Base-by-base conservation (phyloP, 1,139 yeast genomes). In the Kluyveromyces sp. region DNA sequence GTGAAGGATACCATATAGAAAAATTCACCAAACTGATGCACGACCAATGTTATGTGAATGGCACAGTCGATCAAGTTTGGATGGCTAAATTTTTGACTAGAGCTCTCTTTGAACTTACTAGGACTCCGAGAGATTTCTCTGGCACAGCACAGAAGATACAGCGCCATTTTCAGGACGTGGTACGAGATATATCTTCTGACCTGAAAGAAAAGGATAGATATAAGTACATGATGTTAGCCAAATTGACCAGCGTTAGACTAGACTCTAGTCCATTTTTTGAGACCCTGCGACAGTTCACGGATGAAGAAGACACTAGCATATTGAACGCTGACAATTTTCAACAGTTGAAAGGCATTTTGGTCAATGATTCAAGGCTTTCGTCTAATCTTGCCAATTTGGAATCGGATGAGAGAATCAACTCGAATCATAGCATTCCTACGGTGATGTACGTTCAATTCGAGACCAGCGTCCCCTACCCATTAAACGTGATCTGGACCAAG, bases 391-490 rank as follows among this genome's bases (percentile, higher is more conserved):
- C 18, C 35, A 25, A 33, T 28, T 12, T 32, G 18, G 13, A 18
- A 32, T 26, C 30, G 35, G 33, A 15, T 12, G 12, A n/a, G 13
- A 33, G 16, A 9, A 33, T 8, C 18, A 18, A 8, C 13, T 12
- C 17, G 26, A 33, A 33, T 7, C 18, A 33, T 12, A 7, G 16
- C 4, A n/a, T 17, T 22, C 39, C 42, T 16, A 74, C 78, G 12
- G 67, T 77, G 6, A 75, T 81, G 54, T 77, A 77, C 36, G 61
- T 88, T 12, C 83, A 80, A 51, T 68, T 88, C 35, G 84, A 85
- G 43, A 61, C 86, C 30, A 68, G 73, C 22, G 68, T 89, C 17
- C 96, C 96, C 4, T 94, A 87, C 58, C 99, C 99, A 0, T 65
- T 88, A 39, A 87, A 88, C 51, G 69, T 89, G 33, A 70, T 92